These are phyloP conservation scores for Echria macrotheca DNA, from an alignment of 495 filamentous ascomycete genomes.

Conservation along the genomic window DNA sequence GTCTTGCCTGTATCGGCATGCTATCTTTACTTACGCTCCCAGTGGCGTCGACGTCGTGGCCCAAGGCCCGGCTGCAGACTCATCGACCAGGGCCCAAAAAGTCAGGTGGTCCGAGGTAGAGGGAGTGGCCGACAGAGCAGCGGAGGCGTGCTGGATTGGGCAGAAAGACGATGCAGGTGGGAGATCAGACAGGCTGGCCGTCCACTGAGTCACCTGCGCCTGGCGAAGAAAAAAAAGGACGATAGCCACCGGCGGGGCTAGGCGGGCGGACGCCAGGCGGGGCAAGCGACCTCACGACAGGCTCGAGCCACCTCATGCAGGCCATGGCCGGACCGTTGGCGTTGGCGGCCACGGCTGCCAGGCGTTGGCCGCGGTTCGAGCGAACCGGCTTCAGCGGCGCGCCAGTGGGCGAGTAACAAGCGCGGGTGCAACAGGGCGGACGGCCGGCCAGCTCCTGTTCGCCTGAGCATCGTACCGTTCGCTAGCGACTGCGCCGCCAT, in stretches of 20 bases:
- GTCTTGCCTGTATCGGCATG: not conserved
- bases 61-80: constrained; percentile 16
- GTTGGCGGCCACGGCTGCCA: not conserved
- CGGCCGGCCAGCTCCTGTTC: constrained; percentile 5
- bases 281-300: not conserved
- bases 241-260: constrained; percentile 6
- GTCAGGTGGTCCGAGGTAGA: constrained; percentile 13
- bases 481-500: constrained; percentile 29
- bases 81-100: constrained; percentile 2
- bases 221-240: not conserved
- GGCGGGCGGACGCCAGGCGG: constrained; percentile 4
- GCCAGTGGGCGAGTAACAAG: constrained; percentile 2
- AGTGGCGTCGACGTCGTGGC: constrained; percentile 11
- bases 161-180: constrained; percentile 14
- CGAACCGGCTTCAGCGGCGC: constrained; percentile 7
- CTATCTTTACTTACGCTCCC: constrained; percentile 9
- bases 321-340: not conserved
- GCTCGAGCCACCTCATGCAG: not conserved
- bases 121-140: constrained; percentile 3
- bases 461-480: constrained; percentile 8
- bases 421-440: constrained; percentile 11
- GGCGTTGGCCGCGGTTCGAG: constrained; percentile 4
- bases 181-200: constrained; percentile 7
- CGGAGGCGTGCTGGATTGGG: constrained; percentile 16
- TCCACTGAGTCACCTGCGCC: constrained; percentile 2